A percentile compares a stretch with the other conserved stretches of the same genome.
Evolutionary conservation across 495 filamentous ascomycete genomes (phyloP).

Genomic region (Immersiella caudata): DNA sequence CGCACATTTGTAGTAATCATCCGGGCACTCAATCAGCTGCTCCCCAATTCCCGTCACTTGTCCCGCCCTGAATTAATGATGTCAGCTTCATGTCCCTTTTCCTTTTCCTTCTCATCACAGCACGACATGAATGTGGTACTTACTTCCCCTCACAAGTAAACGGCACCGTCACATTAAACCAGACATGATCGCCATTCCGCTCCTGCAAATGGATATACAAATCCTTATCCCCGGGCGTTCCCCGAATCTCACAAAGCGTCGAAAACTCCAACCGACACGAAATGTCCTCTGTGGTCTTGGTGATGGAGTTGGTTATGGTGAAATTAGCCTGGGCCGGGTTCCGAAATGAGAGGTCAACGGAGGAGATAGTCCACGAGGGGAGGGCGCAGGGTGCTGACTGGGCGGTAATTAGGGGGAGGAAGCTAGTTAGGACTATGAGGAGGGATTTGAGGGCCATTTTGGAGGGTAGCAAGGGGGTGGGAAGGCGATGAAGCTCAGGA

Average conservation of each 20-base stretch:
- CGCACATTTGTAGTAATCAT: constrained; percentile 15
- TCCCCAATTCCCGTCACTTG: constrained; percentile 15
- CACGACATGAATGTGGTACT: background rate
- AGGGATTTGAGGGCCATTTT: background rate
- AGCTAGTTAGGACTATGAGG: background rate
- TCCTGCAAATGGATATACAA: constrained; percentile 19
- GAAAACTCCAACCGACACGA: constrained; percentile 18
- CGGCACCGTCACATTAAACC: constrained; percentile 18
- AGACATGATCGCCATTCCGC: constrained; percentile 13
- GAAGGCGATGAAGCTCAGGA: background rate
- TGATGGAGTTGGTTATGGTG: constrained; percentile 4
- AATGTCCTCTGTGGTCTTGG: background rate
- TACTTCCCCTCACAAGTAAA: constrained; percentile 18
- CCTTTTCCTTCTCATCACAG: background rate
- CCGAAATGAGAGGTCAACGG: constrained; percentile 13
- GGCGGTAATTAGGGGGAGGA: background rate
- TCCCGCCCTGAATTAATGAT: background rate
- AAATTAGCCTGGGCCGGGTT: constrained; percentile 14
- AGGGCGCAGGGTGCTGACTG: background rate
- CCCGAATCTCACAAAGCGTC: constrained; percentile 15
- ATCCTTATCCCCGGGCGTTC: constrained; percentile 12
- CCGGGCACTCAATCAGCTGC: constrained; percentile 1
- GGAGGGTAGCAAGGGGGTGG: background rate
- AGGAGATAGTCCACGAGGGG: constrained; percentile 10
- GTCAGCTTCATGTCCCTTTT: background rate